phyloP scores from a whole-genome alignment of 495 filamentous ascomycete species.

The Amorphotheca resinae region DNA sequence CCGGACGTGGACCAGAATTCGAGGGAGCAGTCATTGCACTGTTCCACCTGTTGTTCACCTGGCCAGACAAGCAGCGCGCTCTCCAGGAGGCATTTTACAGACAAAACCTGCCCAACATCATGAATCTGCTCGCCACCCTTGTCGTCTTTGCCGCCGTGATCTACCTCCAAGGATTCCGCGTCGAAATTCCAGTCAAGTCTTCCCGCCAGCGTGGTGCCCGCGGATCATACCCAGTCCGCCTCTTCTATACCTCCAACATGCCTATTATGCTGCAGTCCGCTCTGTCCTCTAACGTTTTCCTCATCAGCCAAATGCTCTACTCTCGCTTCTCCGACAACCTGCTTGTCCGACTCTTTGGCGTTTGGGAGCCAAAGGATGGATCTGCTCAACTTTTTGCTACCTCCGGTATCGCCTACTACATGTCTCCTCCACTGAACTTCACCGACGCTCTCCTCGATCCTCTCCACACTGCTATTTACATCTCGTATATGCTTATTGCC shows the following conservation, averaged over 20 bases:
- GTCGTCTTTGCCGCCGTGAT: constrained; percentile 93
- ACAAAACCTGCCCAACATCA: constrained; percentile 98
- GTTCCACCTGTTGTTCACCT: constrained; percentile 95
- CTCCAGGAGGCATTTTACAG: constrained; percentile 97
- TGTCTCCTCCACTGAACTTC: constrained; percentile 97
- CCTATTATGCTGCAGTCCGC: constrained; percentile 99
- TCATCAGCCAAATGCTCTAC: constrained; percentile 98
- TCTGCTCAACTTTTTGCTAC: constrained; percentile 87
- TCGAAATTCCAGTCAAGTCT: constrained; percentile 99
- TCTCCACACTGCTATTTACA: constrained; percentile 91
- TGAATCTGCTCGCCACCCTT: constrained; percentile 92
- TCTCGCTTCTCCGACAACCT: constrained; percentile 97
- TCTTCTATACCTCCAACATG: constrained; percentile 89
- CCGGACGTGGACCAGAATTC: constrained; percentile 96
- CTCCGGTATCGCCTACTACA: constrained; percentile 95
- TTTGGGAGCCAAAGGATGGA: constrained; percentile 96
- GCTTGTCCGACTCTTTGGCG: constrained; percentile 87
- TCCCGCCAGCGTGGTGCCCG: constrained; percentile 97
- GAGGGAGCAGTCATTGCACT: constrained; percentile 98
- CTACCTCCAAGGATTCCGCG: constrained; percentile 99
- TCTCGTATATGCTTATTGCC: constrained; percentile 90
- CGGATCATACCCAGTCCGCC: constrained; percentile 66
- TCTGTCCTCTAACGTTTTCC: constrained; percentile 96
- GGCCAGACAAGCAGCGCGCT: constrained; percentile 96
- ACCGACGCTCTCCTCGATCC: constrained; percentile 92